Conservation (phyloP, 352 stramenopile species). For the Phytopythium litorale region DNA sequence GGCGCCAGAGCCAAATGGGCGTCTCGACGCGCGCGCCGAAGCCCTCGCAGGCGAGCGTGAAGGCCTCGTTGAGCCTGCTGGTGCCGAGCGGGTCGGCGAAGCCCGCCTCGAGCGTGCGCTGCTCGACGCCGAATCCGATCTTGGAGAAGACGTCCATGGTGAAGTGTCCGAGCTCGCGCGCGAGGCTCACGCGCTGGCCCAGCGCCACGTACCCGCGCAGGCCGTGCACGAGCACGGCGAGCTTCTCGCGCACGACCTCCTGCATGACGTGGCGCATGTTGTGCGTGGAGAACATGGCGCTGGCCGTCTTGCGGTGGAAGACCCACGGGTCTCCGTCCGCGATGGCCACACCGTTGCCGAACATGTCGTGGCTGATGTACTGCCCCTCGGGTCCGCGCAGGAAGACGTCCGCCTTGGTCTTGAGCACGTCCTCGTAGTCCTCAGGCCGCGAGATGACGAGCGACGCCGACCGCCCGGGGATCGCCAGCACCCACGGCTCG, state of each 20-base stretch:
- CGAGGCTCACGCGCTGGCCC: slow-evolving; percentile 12
- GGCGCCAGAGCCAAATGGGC: slow-evolving; percentile 29
- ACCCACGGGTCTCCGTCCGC: slow-evolving; percentile 32
- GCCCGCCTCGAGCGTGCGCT: slow-evolving; percentile 9
- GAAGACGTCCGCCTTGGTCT: slow-evolving; percentile 10
- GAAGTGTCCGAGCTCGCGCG: slow-evolving; percentile 14
- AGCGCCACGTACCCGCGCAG: slow-evolving; percentile 1
- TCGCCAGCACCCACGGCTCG: slow-evolving; percentile 10
- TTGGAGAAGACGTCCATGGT: slow-evolving; percentile 21
- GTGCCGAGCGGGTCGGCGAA: slow-evolving; percentile 4
- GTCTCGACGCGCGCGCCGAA: slow-evolving; percentile 25
- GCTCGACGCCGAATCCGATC: slow-evolving; percentile 18
- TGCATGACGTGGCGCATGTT: slow-evolving; percentile 27
- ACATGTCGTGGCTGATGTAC: slow-evolving; percentile 13
- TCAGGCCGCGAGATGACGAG: slow-evolving; percentile 11
- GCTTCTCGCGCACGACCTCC: slow-evolving; percentile 14
- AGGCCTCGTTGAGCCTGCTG: slow-evolving; percentile 14
- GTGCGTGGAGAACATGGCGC: slow-evolving; percentile 25
- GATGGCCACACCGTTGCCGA: slow-evolving; percentile 23
- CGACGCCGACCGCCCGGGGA: slow-evolving; percentile 9
- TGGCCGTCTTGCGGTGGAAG: slow-evolving; percentile 33
- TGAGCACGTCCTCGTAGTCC: slow-evolving; percentile 13
- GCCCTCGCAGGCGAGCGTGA: slow-evolving; percentile 7
- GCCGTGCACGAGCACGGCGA: slow-evolving; percentile 6
- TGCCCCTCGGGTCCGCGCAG: slow-evolving; percentile 1